phyloP scores from a whole-genome alignment of 2,329 filamentous ascomycete genomes.

The Triangularia verruculosa region DNA sequence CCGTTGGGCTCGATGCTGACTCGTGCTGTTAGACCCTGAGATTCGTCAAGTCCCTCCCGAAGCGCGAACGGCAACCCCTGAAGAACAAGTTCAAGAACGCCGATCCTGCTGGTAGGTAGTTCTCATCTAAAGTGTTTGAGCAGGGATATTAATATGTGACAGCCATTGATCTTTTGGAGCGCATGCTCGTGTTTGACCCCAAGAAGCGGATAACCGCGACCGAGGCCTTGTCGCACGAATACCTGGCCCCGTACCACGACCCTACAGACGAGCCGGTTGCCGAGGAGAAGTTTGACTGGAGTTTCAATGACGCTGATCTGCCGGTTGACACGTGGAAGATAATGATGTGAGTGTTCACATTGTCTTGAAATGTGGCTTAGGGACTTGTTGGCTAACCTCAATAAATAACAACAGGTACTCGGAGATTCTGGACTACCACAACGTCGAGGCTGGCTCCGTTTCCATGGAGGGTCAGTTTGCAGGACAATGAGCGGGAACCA shows the following conservation, averaged over 20 bases:
- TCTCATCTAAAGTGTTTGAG: neutral
- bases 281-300: conserved; percentile 99
- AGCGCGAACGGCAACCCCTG: conserved; percentile 86
- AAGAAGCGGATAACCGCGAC: conserved; percentile 88
- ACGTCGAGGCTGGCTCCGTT: conserved; percentile 62
- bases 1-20: conserved; percentile 20
- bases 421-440: conserved; percentile 97
- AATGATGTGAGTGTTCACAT: conserved; percentile 76
- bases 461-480: conserved; percentile 38
- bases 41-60: conserved; percentile 96
- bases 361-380: neutral
- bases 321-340: conserved; percentile 99
- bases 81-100: conserved; percentile 92
- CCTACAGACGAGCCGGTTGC: conserved; percentile 93
- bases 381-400: conserved; percentile 22
- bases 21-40: conserved; percentile 68
- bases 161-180: conserved; percentile 92
- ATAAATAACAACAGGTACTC: conserved; percentile 70
- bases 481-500: neutral
- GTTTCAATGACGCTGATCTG: conserved; percentile 96
- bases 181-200: conserved; percentile 98
- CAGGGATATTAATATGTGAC: conserved; percentile 14
- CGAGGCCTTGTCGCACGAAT: conserved; percentile 84
- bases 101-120: conserved; percentile 69
- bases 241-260: conserved; percentile 95